phyloP scores from a whole-genome alignment of 2,329 filamentous ascomycete species.

The Botrytis paeoniae region DNA sequence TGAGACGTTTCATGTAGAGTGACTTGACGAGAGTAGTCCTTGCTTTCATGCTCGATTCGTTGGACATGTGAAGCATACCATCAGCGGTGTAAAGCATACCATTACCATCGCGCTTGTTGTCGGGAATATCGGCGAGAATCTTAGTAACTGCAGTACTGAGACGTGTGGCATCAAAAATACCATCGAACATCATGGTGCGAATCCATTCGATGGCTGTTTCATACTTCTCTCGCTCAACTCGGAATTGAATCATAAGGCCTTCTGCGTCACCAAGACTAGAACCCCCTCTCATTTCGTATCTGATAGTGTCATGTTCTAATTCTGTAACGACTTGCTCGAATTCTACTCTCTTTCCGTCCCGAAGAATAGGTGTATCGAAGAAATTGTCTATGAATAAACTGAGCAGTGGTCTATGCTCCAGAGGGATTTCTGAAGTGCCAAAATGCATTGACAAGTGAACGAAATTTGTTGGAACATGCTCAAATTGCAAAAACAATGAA shows the following conservation, averaged over 20 bases:
- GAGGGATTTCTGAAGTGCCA: constrained; percentile 72
- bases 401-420: constrained; percentile 80
- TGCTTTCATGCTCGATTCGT: constrained; percentile 72
- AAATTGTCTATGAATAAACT: constrained; percentile 86
- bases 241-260: constrained; percentile 76
- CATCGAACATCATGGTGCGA: constrained; percentile 80
- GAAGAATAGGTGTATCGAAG: constrained; percentile 84
- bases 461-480: constrained; percentile 91
- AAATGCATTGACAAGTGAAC: constrained; percentile 80
- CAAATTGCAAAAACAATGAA: constrained; percentile 95
- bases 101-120: constrained; percentile 82
- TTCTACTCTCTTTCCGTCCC: constrained; percentile 70
- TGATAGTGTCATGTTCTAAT: constrained; percentile 86
- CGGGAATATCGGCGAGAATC: constrained; percentile 85
- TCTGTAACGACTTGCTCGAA: constrained; percentile 93
- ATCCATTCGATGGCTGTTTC: constrained; percentile 78
- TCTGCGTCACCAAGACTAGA: constrained; percentile 73
- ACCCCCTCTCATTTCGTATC: constrained; percentile 70
- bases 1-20: constrained; percentile 80
- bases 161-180: constrained; percentile 73
- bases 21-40: constrained; percentile 82
- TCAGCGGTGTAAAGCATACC: constrained; percentile 64
- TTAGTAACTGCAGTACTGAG: constrained; percentile 69
- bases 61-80: constrained; percentile 76
- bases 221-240: constrained; percentile 88